Percentiles rank a stretch among this genome's conserved stretches.
Evolutionary conservation across 1,284 basidiomycete genomes (phyloP).

Genomic region (Boletellus deceptivus): DNA sequence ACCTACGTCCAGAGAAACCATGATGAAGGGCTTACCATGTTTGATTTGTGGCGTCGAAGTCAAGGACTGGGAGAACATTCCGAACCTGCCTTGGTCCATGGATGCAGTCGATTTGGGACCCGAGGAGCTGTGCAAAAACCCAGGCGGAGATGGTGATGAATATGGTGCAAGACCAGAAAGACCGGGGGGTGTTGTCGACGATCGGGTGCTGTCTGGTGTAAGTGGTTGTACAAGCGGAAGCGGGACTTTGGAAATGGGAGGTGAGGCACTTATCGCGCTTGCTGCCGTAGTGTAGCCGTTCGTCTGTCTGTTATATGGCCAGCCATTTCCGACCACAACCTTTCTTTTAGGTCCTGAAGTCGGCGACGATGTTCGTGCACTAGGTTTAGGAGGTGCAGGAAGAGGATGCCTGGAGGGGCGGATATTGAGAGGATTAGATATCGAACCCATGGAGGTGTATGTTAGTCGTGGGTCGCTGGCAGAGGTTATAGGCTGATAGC

Average conservation of each 20-base stretch:
- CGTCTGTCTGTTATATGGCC: conserved; percentile 33
- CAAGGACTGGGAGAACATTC: conserved; percentile 18
- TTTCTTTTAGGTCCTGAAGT: conserved; percentile 18
- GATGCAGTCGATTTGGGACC: conserved; percentile 20
- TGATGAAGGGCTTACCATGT: conserved; percentile 21
- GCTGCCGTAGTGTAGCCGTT: conserved; percentile 17
- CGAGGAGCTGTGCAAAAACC: conserved; percentile 33
- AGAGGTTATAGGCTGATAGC: conserved; percentile 30
- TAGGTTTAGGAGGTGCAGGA: conserved; percentile 5
- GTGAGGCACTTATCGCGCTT: conserved; percentile 16
- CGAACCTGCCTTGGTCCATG: conserved; percentile 18
- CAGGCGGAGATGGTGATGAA: conserved; percentile 39
- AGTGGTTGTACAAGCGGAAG: conserved; percentile 20
- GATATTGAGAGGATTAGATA: conserved; percentile 51
- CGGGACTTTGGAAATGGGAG: conserved; percentile 9
- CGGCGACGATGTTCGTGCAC: conserved; percentile 14
- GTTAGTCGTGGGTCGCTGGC: conserved; percentile 40
- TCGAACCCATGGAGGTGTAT: conserved; percentile 39
- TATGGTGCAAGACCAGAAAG: conserved; percentile 37
- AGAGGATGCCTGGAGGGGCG: conserved; percentile 38
- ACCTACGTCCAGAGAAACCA: background rate
- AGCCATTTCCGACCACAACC: conserved; percentile 36
- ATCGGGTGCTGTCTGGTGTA: conserved; percentile 34
- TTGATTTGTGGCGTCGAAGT: conserved; percentile 29
- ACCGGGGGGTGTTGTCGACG: conserved; percentile 34